phyloP scores from a whole-genome alignment of 2,329 filamentous ascomycete genomes.

The Neocucurbitaria cava region DNA sequence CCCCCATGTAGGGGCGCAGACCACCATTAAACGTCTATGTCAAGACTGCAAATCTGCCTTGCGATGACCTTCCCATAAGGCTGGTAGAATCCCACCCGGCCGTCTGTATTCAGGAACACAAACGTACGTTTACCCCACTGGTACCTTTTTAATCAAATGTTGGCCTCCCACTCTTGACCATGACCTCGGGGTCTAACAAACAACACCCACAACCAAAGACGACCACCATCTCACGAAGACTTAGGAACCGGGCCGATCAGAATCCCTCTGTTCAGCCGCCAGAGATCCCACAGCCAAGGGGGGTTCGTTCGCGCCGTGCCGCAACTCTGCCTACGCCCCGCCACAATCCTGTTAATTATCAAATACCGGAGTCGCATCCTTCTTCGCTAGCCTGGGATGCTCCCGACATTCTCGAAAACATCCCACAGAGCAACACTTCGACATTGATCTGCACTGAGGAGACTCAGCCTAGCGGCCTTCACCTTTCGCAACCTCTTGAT shows the following conservation, averaged over 20 bases:
- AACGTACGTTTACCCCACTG: slow-evolving; percentile 48
- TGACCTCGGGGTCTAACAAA: slow-evolving; percentile 45
- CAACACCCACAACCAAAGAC: slow-evolving; percentile 33
- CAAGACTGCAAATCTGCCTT: slow-evolving; percentile 43
- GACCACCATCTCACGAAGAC: slow-evolving; percentile 44
- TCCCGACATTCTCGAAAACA: slow-evolving; percentile 22
- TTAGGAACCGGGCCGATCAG: slow-evolving; percentile 41
- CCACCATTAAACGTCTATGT: slow-evolving; percentile 35
- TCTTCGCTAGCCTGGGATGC: slow-evolving; percentile 33
- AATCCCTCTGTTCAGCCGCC: slow-evolving; percentile 37
- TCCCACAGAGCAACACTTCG: slow-evolving; percentile 28
- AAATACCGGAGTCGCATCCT: slow-evolving; percentile 30
- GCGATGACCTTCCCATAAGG: slow-evolving; percentile 36
- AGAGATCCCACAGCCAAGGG: slow-evolving; percentile 39
- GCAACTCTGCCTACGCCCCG: slow-evolving; percentile 38
- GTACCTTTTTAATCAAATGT: slow-evolving; percentile 34
- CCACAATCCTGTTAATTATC: slow-evolving; percentile 39
- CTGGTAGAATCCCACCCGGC: slow-evolving; percentile 36
- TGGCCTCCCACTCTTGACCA: slow-evolving; percentile 36
- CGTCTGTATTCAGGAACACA: slow-evolving; percentile 33
- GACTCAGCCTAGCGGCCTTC: slow-evolving; percentile 15
- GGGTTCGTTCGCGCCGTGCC: slow-evolving; percentile 41
- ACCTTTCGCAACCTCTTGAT: slow-evolving; percentile 28
- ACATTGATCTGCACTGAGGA: slow-evolving; percentile 20
- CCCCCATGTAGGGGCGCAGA: slow-evolving; percentile 46